Base-by-base conservation (phyloP, 192 early-diverging fungal species). In the Coemansia sp. region DNA sequence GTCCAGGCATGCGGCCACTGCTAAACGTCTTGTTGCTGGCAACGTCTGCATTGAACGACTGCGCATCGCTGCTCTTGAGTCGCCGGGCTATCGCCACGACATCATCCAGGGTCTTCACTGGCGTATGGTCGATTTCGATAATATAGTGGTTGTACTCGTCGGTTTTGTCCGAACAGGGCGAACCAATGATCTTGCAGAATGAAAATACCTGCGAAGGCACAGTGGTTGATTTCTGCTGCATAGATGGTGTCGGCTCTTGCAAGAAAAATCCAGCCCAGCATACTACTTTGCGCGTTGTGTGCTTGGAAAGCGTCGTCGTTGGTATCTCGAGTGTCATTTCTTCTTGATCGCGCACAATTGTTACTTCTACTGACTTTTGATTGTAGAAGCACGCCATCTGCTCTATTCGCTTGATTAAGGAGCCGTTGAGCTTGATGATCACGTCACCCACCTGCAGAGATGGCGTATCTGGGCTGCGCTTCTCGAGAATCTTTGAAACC, bases 181-280 rank as follows among this genome's bases (percentile, higher is more conserved):
- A 49, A 7, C 68, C 73, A 6, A 2, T 6, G 2, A 24, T 19
- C 4, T n/a, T 39, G 6, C 29, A 6, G n/a, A 66, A 67, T 48
- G 42, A 55, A 39, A 61, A 70, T 3, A 74, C 64, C 2, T 62
- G 16, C 8, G 68, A 69, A 5, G 56, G 54, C 5, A 58, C n/a
- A 29, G 30, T 48, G 9, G 28, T 68, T 4, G 68, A 39, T 22
- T 60, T 61, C 46, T 68, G 52, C 0, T 63, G 51, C 18, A 58
- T 67, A 18, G 65, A 29, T 42, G 39, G 20, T 14, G 55, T 55
- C 0, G 71, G 77, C 55, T 63, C 61, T 29, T 80, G 77, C 16
- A 80, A 34, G 16, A 57, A 60, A 51, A 64, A 36, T 0, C 77
- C 77, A 1, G 71, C 67, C 77, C 71, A 80, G 23, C 32, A 56